Conservation (phyloP, 2,329 filamentous ascomycete genomes). For the Botryotinia convoluta region DNA sequence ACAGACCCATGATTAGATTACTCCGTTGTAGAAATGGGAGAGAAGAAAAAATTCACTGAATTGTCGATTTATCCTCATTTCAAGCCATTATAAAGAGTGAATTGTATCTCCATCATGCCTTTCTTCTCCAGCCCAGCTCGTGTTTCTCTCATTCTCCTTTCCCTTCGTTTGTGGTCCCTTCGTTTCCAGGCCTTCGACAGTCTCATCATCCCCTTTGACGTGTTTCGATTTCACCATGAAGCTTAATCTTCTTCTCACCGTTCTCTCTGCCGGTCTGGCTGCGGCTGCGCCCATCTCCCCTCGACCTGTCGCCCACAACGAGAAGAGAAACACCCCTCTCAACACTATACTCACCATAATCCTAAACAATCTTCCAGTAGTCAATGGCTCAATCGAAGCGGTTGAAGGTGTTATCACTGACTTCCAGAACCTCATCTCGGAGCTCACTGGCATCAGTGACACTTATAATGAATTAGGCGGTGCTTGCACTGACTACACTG, state of each 20-base stretch:
- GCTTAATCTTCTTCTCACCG: neutral
- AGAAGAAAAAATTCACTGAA: neutral
- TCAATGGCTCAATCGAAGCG: conserved; percentile 27
- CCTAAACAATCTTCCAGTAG: conserved; percentile 29
- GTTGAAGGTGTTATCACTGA: conserved; percentile 28
- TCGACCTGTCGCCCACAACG: neutral
- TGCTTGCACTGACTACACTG: conserved; percentile 39
- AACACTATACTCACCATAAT: conserved; percentile 32
- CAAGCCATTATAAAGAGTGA: conserved; percentile 2
- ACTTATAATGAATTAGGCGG: conserved; percentile 33
- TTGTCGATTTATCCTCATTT: neutral
- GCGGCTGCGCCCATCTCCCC: conserved; percentile 21
- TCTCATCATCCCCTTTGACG: neutral
- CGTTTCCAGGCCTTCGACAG: neutral
- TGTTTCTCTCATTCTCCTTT: neutral
- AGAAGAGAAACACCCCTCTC: conserved; percentile 27
- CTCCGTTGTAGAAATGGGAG: neutral
- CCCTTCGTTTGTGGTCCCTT: neutral
- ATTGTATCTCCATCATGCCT: neutral
- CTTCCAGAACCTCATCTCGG: conserved; percentile 29
- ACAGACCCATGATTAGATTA: neutral
- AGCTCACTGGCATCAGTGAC: conserved; percentile 27
- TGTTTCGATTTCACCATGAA: neutral
- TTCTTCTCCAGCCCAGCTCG: conserved; percentile 11
- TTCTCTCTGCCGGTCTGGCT: conserved; percentile 24